Evolutionary conservation across 148 eudicot genomes (phyloP).

Genomic region (Heliamphora exappendiculata): DNA sequence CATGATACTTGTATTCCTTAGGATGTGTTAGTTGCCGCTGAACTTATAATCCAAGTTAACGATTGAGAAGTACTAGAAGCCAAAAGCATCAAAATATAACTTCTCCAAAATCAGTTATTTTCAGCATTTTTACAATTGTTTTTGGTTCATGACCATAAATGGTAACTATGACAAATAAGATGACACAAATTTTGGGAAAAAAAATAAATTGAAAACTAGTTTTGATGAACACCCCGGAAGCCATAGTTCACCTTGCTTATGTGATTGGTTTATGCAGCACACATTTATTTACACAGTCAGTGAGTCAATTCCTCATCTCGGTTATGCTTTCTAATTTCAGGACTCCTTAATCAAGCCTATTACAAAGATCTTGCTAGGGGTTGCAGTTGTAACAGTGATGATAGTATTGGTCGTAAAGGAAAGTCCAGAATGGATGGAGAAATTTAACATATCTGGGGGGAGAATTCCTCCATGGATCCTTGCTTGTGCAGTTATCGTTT

Average conservation of each 20-base stretch:
- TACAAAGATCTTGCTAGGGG: conserved; percentile 68
- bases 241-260: too few species aligned
- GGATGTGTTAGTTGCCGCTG: too few species aligned
- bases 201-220: too few species aligned
- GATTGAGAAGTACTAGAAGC: too few species aligned
- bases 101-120: too few species aligned
- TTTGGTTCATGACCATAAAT: too few species aligned
- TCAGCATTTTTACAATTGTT: too few species aligned
- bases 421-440: conserved; percentile 60
- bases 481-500: conserved; percentile 71
- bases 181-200: too few species aligned
- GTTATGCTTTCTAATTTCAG: conserved; percentile 27
- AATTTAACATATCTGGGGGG: conserved; percentile 45
- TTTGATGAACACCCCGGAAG: too few species aligned
- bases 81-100: too few species aligned
- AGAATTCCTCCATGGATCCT: conserved; percentile 88
- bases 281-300: neutral
- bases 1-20: neutral
- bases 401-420: conserved; percentile 57
- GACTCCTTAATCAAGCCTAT: conserved; percentile 74
- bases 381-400: conserved; percentile 42
- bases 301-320: neutral
- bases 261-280: neutral
- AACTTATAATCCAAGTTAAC: too few species aligned
- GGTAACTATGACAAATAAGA: too few species aligned